Evolutionary conservation across 1,139 yeast genomes (phyloP).

Genomic region (Meyerozyma carpophila): DNA sequence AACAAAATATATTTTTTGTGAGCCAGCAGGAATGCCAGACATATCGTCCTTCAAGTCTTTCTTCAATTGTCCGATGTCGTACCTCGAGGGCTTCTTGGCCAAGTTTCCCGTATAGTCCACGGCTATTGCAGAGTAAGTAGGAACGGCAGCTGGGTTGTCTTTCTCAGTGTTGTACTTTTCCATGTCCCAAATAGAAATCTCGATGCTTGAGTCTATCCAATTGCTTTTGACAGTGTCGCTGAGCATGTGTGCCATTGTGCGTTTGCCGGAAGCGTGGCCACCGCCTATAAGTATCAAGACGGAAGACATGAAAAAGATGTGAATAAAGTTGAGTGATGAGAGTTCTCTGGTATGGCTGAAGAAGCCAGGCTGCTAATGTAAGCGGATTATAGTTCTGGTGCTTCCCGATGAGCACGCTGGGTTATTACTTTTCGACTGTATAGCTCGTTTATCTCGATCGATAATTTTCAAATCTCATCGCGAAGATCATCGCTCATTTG

Average conservation of each 20-base stretch:
- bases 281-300: slow-evolving; percentile 54
- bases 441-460: too few species aligned
- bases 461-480: slow-evolving; percentile 2
- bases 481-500: background rate
- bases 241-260: slow-evolving; percentile 30
- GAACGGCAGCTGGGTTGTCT: background rate
- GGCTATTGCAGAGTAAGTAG: slow-evolving; percentile 24
- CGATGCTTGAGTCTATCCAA: background rate
- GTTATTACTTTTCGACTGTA: too few species aligned
- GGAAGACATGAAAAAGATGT: background rate
- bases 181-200: slow-evolving; percentile 8
- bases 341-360: too few species aligned
- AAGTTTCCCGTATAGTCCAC: slow-evolving; percentile 17
- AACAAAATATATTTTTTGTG: slow-evolving; percentile 47
- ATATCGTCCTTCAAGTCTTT: slow-evolving; percentile 10
- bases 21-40: slow-evolving; percentile 6
- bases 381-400: background rate
- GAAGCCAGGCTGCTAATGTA: background rate
- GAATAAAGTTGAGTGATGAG: background rate
- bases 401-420: background rate
- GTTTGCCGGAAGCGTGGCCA: slow-evolving; percentile 70
- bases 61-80: slow-evolving; percentile 25
- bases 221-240: slow-evolving; percentile 20
- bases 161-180: slow-evolving; percentile 2
- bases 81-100: slow-evolving; percentile 35